Base-by-base conservation (phyloP, 192 early-diverging fungal genomes). In the Geranomyces michiganensis region DNA sequence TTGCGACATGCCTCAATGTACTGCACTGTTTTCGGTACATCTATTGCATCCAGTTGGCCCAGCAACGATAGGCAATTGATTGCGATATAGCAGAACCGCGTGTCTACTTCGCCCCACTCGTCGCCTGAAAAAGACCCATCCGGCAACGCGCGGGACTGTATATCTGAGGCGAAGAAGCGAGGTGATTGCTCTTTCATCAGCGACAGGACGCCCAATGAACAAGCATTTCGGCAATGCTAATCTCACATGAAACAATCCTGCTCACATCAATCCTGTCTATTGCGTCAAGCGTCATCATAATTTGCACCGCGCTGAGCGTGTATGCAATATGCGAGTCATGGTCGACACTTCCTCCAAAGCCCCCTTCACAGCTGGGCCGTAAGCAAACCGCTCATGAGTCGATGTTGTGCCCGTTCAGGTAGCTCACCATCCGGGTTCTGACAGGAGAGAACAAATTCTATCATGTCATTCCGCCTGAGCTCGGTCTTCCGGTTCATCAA, bases 301-400 rank as follows among this genome's bases (percentile, higher is more conserved):
- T 87, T 72, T 97, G 96, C 41, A 99, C 81, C 1, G 94, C 93
- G 61, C 92, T 93, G 67, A 97, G 84, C 4, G 97, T 99, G 48
- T 94, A 93, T 17, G 94, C 70, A 9, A 98, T 76, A 72, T 99
- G 97, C 46, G 94, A 84, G 74, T 97, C 96, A 78, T 99, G 95
- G 15, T 82, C 85, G 0, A 78, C 71, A 76, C 90, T 88, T 0
- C 95, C 97, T 55, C 95, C 93, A 81, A 98, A 97, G 17, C 96
- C 95, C 10, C 92, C 92, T 90, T 71, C 32, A 8, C 19, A 41
- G 56, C n/a, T 7, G 10, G 10, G 10, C 10, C 10, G 10, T 41
- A 41, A 41, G 36, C 36, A 41, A 3, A 10, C 51, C 51, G 51
- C 51, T 24, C 26, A 15, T 10, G 56, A 3, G 4, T 31, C 13